phyloP scores from a whole-genome alignment of 495 filamentous ascomycete genomes.

The Tuber umbilicatum region DNA sequence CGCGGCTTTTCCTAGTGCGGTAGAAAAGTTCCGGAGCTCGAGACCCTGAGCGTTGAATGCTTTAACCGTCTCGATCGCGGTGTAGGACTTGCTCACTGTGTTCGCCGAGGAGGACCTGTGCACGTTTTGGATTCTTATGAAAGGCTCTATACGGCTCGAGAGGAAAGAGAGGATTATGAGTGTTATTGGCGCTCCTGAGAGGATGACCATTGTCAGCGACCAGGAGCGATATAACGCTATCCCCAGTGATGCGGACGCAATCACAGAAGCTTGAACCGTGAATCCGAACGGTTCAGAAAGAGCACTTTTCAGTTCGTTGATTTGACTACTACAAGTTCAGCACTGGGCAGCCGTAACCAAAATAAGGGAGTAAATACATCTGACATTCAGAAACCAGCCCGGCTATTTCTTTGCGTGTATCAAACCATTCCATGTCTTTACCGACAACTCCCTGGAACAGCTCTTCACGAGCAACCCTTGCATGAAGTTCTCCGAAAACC shows the following conservation, averaged over 20 bases:
- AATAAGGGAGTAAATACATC: conserved; percentile 51
- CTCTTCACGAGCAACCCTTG: conserved; percentile 53
- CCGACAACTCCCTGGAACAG: conserved; percentile 62
- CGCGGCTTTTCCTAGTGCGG: conserved; percentile 55
- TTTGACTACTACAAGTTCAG: conserved; percentile 53
- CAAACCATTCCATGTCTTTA: conserved; percentile 80
- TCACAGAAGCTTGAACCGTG: conserved; percentile 55
- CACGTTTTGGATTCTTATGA: conserved; percentile 61
- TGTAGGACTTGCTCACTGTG: conserved; percentile 59
- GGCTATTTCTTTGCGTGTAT: conserved; percentile 62
- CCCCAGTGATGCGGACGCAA: conserved; percentile 55
- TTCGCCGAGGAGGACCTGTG: conserved; percentile 68
- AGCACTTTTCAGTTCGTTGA: conserved; percentile 72
- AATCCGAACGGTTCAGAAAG: conserved; percentile 72
- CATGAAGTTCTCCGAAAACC: conserved; percentile 74
- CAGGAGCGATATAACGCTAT: conserved; percentile 74
- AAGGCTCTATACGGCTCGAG: conserved; percentile 56
- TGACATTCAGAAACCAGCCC: conserved; percentile 65
- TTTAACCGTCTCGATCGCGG: conserved; percentile 79
- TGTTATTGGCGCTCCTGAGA: conserved; percentile 67
- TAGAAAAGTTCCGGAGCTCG: conserved; percentile 61
- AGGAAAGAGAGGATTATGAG: conserved; percentile 54
- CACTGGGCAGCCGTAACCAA: background rate
- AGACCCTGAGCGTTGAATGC: conserved; percentile 69
- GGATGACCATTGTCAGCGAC: conserved; percentile 75